Evolutionary conservation across 257 asterid genomes (phyloP).

Genomic region (Przewalskia tangutica): DNA sequence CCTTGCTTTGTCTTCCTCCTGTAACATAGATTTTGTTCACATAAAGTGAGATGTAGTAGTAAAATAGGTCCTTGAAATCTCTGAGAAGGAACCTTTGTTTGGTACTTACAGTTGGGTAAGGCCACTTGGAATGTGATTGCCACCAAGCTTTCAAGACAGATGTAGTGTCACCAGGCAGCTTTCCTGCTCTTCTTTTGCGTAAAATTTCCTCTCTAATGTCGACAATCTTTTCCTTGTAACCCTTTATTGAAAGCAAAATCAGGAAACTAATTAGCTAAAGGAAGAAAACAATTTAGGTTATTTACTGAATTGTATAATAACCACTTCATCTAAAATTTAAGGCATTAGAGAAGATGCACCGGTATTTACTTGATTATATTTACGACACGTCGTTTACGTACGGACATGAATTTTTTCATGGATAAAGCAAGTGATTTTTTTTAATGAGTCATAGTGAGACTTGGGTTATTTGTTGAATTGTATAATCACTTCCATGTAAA

Average conservation of each 20-base stretch:
- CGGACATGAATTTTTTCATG: too few species aligned
- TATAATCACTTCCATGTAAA: too few species aligned
- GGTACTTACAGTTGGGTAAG: conserved; percentile 62
- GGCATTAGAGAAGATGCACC: not conserved
- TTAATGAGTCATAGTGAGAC: not conserved
- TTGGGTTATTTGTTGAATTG: too few species aligned
- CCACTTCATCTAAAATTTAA: not conserved
- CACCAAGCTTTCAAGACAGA: conserved; percentile 74
- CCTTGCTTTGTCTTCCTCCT: conserved; percentile 93
- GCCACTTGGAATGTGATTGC: conserved; percentile 89
- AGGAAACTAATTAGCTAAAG: conserved; percentile 3
- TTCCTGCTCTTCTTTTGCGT: conserved; percentile 77
- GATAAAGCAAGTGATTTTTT: too few species aligned
- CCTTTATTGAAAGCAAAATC: conserved; percentile 15
- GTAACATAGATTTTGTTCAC: not conserved
- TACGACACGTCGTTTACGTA: not conserved
- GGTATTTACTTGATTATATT: not conserved
- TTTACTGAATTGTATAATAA: not conserved
- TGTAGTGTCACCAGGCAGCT: conserved; percentile 76
- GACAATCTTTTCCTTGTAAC: conserved; percentile 53
- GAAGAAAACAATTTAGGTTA: not conserved
- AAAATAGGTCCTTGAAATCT: not conserved
- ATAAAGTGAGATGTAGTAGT: not conserved
- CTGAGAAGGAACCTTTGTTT: not conserved
- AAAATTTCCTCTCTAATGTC: conserved; percentile 56